These are phyloP conservation scores for Salix udensis DNA, from an alignment of 345 rosid genomes.

Conservation along the genomic window DNA sequence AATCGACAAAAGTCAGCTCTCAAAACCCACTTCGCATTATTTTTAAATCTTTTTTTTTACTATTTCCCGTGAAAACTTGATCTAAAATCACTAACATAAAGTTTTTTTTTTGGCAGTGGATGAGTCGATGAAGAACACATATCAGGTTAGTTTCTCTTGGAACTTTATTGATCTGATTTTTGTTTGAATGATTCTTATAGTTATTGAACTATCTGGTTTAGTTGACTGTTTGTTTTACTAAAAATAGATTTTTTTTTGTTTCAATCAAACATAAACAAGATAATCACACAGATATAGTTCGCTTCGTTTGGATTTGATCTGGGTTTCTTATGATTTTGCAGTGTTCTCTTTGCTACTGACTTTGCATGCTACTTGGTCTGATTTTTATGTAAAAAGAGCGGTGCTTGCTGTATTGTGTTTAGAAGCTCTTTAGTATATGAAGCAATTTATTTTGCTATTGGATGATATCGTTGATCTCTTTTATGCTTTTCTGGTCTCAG, in stretches of 20 bases:
- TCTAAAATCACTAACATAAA: constrained; percentile 14
- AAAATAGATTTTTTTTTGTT: not conserved
- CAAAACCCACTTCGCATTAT: not conserved
- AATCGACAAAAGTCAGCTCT: constrained; percentile 67
- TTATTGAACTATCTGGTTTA: too few species aligned
- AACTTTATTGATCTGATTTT: constrained; percentile 25
- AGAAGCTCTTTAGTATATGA: not conserved
- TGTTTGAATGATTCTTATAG: not conserved
- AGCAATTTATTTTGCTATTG: not conserved
- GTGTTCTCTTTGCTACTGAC: not conserved
- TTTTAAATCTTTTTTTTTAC: not conserved
- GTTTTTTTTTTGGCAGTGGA: constrained; percentile 49
- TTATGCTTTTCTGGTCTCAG: not conserved
- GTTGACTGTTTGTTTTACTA: not conserved
- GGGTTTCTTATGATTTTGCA: not conserved
- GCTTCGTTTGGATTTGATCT: constrained; percentile 20
- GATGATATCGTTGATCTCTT: not conserved
- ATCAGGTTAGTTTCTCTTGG: constrained; percentile 49
- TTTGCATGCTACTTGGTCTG: constrained; percentile 16
- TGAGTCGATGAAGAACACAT: constrained; percentile 57
- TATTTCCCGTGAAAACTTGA: constrained; percentile 1
- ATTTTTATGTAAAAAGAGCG: constrained; percentile 4
- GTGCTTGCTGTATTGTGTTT: not conserved
- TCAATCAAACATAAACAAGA: too few species aligned
- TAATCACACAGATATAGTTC: too few species aligned